phyloP scores from a whole-genome alignment of 2,329 filamentous ascomycete species.

The Penicillium sp. region DNA sequence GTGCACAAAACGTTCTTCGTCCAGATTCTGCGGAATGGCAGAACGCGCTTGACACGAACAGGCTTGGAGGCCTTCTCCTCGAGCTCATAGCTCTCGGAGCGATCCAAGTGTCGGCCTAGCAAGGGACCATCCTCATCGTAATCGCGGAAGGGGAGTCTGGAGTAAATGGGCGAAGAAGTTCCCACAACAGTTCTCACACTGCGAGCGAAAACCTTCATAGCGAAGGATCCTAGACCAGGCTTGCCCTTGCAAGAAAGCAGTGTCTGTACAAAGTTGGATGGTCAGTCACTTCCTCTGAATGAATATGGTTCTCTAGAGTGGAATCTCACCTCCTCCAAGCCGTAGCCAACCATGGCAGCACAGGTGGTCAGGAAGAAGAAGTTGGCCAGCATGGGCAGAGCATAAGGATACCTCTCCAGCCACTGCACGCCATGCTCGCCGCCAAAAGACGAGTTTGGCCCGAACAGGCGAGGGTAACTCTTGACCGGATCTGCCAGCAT shows the following conservation, averaged over 20 bases:
- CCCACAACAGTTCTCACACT: slow-evolving; percentile 27
- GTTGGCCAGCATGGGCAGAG: slow-evolving; percentile 68
- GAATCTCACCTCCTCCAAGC: slow-evolving; percentile 60
- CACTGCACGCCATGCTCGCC: slow-evolving; percentile 60
- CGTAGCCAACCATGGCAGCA: slow-evolving; percentile 59
- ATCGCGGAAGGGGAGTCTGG: slow-evolving; percentile 37
- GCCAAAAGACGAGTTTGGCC: slow-evolving; percentile 58
- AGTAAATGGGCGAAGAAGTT: slow-evolving; percentile 35
- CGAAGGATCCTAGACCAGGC: slow-evolving; percentile 47
- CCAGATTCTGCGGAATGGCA: slow-evolving; percentile 56
- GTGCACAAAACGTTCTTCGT: slow-evolving; percentile 58
- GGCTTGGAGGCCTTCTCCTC: slow-evolving; percentile 38
- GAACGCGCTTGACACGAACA: slow-evolving; percentile 40
- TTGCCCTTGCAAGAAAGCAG: slow-evolving; percentile 49
- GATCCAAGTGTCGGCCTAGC: slow-evolving; percentile 34
- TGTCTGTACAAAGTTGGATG: slow-evolving; percentile 39
- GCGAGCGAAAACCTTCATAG: slow-evolving; percentile 32
- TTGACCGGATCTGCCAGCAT: slow-evolving; percentile 66
- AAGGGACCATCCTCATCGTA: slow-evolving; percentile 40
- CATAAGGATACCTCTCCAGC: slow-evolving; percentile 66
- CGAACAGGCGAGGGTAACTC: slow-evolving; percentile 66
- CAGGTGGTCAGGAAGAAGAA: slow-evolving; percentile 59
- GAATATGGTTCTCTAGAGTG: neutral
- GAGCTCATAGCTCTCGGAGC: slow-evolving; percentile 38
- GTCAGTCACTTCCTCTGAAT: neutral